Conservation (phyloP, 495 filamentous ascomycete species). For the Aspergillus nidulans region DNA sequence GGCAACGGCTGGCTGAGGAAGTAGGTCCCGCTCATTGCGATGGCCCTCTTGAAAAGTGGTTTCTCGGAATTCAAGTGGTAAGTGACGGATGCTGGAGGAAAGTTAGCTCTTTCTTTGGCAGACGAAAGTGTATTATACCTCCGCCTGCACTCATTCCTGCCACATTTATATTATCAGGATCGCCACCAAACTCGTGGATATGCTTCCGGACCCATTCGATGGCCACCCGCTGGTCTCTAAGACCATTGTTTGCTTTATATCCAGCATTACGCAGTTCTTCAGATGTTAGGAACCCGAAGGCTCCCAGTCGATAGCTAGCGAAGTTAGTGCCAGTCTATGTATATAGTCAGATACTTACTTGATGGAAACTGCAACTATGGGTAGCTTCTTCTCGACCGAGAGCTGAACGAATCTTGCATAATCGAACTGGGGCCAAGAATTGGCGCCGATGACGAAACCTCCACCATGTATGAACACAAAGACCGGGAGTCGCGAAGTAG, state of each 20-base stretch:
- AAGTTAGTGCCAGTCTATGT: neutral
- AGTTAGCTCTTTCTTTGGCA: neutral
- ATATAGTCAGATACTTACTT: constrained; percentile 28
- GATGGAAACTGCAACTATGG: constrained; percentile 40
- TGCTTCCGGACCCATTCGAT: constrained; percentile 34
- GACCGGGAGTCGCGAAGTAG: constrained; percentile 36
- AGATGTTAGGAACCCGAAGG: constrained; percentile 48
- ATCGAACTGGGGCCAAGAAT: constrained; percentile 41
- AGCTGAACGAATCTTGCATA: constrained; percentile 33
- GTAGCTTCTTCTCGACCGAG: constrained; percentile 35
- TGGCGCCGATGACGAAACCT: constrained; percentile 34
- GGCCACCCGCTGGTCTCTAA: constrained; percentile 32
- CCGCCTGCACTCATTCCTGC: constrained; percentile 65
- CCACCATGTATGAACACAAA: constrained; percentile 46
- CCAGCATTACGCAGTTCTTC: constrained; percentile 28
- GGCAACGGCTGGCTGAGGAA: constrained; percentile 28
- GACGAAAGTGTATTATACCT: constrained; percentile 20
- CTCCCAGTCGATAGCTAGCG: constrained; percentile 42
- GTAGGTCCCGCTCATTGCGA: constrained; percentile 37
- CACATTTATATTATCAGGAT: constrained; percentile 61
- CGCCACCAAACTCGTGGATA: constrained; percentile 56
- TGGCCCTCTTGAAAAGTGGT: constrained; percentile 36
- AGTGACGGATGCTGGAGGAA: constrained; percentile 26
- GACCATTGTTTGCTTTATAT: constrained; percentile 32
- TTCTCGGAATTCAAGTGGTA: constrained; percentile 35